Percentiles rank a stretch among this genome's conserved stretches.
Conservation (phyloP, 169 alveolate species). For the Plasmodium relictum region DNA sequence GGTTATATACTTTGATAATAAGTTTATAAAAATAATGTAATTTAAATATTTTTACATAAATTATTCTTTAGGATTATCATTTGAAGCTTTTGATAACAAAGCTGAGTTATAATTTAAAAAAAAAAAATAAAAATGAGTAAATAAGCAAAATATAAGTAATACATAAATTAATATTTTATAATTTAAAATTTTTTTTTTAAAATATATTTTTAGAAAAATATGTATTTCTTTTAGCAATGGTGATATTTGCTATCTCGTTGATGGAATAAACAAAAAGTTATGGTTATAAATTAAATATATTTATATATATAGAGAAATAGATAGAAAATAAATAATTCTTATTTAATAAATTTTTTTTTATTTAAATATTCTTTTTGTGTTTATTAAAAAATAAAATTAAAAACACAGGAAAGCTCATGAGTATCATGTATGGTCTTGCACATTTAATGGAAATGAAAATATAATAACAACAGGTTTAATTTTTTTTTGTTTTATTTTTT, state of each 20-base stretch:
- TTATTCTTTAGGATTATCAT: slow-evolving; percentile 55
- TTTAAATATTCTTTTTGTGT: not conserved
- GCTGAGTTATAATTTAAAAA: slow-evolving; percentile 45
- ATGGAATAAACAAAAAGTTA: slow-evolving; percentile 4
- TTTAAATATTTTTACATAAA: not conserved
- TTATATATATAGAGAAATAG: not conserved
- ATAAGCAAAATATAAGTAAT: not conserved
- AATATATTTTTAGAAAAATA: slow-evolving; percentile 23
- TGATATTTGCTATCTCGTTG: slow-evolving; percentile 45
- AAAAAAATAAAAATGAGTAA: not conserved
- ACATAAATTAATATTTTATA: not conserved
- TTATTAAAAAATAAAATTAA: not conserved
- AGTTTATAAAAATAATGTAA: not conserved
- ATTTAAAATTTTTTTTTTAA: not conserved
- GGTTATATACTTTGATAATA: slow-evolving; percentile 5
- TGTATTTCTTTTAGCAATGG: slow-evolving; percentile 69
- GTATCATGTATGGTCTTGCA: slow-evolving; percentile 69
- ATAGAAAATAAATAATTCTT: not conserved
- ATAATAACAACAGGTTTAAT: slow-evolving; percentile 51
- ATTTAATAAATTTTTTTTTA: not conserved
- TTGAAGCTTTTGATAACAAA: slow-evolving; percentile 48
- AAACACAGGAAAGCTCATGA: slow-evolving; percentile 67
- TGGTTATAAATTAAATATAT: slow-evolving; percentile 36
- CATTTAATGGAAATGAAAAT: slow-evolving; percentile 56
- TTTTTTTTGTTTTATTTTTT: too few species aligned